phyloP scores from a whole-genome alignment of 768 basidiomycete genomes.

The Tephrocybe sp. region DNA sequence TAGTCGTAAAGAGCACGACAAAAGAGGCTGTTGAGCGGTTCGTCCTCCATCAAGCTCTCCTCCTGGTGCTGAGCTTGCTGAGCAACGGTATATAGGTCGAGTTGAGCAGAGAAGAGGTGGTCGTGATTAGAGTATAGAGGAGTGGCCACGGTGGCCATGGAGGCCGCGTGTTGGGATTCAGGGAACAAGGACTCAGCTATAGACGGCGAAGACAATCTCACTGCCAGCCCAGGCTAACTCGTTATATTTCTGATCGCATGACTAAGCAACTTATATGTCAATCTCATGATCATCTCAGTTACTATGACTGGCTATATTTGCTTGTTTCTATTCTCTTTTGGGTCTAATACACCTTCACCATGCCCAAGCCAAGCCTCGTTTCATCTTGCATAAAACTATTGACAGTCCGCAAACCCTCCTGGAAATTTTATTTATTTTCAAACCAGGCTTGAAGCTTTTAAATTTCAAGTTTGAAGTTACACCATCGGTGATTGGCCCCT shows the following conservation, averaged over 20 bases:
- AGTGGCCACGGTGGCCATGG: conserved; percentile 30
- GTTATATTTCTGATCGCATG: conserved; percentile 14
- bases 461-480: no score
- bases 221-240: conserved; percentile 1
- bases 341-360: no score
- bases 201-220: conserved; percentile 13
- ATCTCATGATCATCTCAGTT: conserved; percentile 2
- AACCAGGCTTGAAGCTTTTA: no score
- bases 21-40: conserved; percentile 72
- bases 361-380: no score
- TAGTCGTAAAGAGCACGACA: conserved; percentile 94
- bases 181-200: conserved; percentile 9
- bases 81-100: conserved; percentile 16
- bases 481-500: background rate
- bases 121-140: conserved; percentile 24
- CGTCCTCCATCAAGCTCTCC: conserved; percentile 45
- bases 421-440: no score
- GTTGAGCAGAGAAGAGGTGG: conserved; percentile 20
- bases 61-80: conserved; percentile 28
- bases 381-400: no score
- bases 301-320: no score
- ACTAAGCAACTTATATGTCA: conserved; percentile 1
- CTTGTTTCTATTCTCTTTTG: no score
- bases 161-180: conserved; percentile 9
- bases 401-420: no score